phyloP scores from a whole-genome alignment of 495 filamentous ascomycete genomes.

The Sordaria brevicollis region DNA sequence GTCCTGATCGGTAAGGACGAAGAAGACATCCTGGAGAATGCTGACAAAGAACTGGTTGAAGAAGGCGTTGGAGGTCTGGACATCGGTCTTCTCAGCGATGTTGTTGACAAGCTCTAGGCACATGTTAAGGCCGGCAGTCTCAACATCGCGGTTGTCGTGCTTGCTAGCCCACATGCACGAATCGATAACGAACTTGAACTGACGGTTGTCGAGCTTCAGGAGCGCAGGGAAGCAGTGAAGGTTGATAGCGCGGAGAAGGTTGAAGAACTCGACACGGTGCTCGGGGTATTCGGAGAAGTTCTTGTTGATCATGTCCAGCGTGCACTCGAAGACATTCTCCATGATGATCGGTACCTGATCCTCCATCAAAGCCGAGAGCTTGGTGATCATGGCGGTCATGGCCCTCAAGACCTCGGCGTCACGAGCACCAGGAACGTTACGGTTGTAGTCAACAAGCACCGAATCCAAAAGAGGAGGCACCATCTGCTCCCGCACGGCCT shows the following conservation, averaged over 20 bases:
- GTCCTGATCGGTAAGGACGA: conserved; percentile 92
- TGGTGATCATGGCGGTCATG: conserved; percentile 94
- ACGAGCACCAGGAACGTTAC: conserved; percentile 89
- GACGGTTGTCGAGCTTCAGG: conserved; percentile 81
- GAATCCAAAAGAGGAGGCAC: conserved; percentile 95
- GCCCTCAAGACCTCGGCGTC: conserved; percentile 95
- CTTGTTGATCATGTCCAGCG: conserved; percentile 99
- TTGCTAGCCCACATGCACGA: conserved; percentile 99
- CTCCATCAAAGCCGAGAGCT: conserved; percentile 89
- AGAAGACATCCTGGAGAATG: conserved; percentile 97
- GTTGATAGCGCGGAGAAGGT: conserved; percentile 89
- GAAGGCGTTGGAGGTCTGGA: conserved; percentile 78
- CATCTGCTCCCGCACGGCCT: conserved; percentile 85
- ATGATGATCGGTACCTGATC: conserved; percentile 95
- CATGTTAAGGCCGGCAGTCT: conserved; percentile 97
- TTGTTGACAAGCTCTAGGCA: conserved; percentile 97
- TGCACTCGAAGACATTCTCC: conserved; percentile 98
- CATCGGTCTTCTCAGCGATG: conserved; percentile 81
- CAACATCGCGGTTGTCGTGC: conserved; percentile 96
- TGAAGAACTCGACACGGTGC: conserved; percentile 97
- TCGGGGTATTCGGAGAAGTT: conserved; percentile 99
- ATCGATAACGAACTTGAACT: conserved; percentile 99
- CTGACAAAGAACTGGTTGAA: conserved; percentile 94
- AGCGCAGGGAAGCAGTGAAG: conserved; percentile 91
- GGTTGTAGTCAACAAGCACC: conserved; percentile 90